Evolutionary conservation across 75 land plant species (phyloP).

Genomic region (Cunninghamia lanceolata): DNA sequence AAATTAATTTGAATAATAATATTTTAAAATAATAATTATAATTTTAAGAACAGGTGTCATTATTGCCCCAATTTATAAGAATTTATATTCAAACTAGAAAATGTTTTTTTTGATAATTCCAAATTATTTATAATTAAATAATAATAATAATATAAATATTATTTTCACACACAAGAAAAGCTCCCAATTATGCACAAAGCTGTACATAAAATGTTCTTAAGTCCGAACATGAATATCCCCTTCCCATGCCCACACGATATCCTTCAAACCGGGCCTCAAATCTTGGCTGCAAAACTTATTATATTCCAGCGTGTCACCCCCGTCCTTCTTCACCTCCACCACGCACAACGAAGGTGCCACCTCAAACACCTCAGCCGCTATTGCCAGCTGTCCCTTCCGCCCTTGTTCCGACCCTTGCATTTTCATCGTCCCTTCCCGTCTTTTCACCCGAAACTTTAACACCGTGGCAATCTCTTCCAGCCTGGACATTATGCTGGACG

Average conservation of each 20-base stretch:
- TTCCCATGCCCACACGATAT: slow-evolving; percentile 38
- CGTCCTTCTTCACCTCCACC: slow-evolving; percentile 26
- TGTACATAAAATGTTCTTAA: neutral
- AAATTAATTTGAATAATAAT: too few species aligned
- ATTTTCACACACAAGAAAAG: too few species aligned
- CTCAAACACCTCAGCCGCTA: slow-evolving; percentile 34
- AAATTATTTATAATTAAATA: too few species aligned
- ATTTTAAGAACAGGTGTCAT: too few species aligned
- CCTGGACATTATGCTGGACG: slow-evolving; percentile 44
- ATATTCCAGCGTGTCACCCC: slow-evolving; percentile 33
- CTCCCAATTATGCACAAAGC: neutral
- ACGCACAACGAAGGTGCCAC: slow-evolving; percentile 28
- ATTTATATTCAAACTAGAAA: too few species aligned
- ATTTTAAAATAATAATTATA: too few species aligned
- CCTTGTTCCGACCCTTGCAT: slow-evolving; percentile 32
- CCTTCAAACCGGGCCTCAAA: slow-evolving; percentile 31
- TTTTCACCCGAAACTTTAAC: slow-evolving; percentile 22
- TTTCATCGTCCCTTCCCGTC: slow-evolving; percentile 21
- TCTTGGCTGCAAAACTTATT: slow-evolving; percentile 31
- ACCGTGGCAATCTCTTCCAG: slow-evolving; percentile 34
- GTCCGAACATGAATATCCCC: neutral
- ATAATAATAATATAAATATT: too few species aligned
- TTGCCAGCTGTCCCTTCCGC: slow-evolving; percentile 38
- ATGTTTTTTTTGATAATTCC: too few species aligned
- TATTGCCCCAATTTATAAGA: too few species aligned